A percentile compares a stretch with the other conserved stretches of the same genome.
Conservation (phyloP, 495 filamentous ascomycete species). For the Schizothecium vesticola region DNA sequence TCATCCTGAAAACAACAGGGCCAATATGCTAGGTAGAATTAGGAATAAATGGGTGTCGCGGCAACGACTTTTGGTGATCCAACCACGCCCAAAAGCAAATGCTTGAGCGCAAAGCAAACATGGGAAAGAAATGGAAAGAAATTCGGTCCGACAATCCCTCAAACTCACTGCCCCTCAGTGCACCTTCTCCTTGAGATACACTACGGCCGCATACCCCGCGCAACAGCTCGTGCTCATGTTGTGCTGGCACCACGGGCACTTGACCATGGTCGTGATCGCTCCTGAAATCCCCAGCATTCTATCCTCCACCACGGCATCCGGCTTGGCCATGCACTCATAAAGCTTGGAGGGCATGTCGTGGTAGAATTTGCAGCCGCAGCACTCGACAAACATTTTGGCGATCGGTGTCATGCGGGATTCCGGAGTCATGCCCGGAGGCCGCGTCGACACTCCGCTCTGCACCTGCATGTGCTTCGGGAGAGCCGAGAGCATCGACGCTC, state of each 20-base stretch:
- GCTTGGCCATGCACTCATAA: slow-evolving; percentile 67
- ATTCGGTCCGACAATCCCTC: background rate
- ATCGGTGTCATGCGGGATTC: slow-evolving; percentile 37
- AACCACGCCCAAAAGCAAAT: background rate
- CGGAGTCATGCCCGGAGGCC: slow-evolving; percentile 3
- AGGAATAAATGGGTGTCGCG: background rate
- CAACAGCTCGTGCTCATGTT: slow-evolving; percentile 68
- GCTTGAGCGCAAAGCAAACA: background rate
- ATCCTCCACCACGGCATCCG: slow-evolving; percentile 51
- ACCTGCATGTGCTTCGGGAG: slow-evolving; percentile 32
- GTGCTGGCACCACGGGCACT: slow-evolving; percentile 76
- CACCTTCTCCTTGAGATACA: slow-evolving; percentile 57
- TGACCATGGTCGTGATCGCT: slow-evolving; percentile 53
- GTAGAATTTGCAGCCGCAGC: slow-evolving; percentile 75
- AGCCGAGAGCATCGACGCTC: slow-evolving; percentile 17
- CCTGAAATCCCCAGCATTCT: slow-evolving; percentile 43
- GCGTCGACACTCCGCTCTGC: slow-evolving; percentile 15
- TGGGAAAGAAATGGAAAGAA: background rate
- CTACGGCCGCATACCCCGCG: slow-evolving; percentile 64
- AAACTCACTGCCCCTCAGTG: slow-evolving; percentile 13
- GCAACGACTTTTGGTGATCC: background rate
- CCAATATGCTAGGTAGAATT: background rate
- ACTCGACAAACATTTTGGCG: slow-evolving; percentile 74
- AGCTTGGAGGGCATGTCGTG: slow-evolving; percentile 73
- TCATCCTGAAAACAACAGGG: background rate